These are phyloP conservation scores for Mycena rosella DNA, from an alignment of 768 basidiomycete genomes.

Conservation along the genomic window DNA sequence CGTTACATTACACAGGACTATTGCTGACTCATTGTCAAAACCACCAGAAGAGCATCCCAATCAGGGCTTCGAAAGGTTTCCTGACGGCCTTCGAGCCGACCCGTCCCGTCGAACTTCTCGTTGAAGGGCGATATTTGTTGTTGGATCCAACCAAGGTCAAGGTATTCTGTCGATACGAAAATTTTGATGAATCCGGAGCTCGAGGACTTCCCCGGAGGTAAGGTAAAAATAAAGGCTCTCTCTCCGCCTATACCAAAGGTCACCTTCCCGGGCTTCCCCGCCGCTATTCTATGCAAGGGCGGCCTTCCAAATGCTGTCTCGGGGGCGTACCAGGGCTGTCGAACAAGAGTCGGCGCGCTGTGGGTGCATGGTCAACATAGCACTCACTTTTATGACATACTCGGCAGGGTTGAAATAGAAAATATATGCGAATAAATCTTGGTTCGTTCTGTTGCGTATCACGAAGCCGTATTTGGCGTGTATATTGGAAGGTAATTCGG, in stretches of 20 bases:
- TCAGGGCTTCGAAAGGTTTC: too few relatives aligned
- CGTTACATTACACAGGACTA: too few relatives aligned
- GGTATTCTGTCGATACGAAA: not conserved
- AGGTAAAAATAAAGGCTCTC: not conserved
- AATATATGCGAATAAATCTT: not conserved
- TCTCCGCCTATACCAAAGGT: conserved; percentile 18
- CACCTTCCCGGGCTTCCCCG: too few relatives aligned
- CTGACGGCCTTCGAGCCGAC: too few relatives aligned
- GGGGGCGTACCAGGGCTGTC: conserved; percentile 8
- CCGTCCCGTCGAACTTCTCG: too few relatives aligned
- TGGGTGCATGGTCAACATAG: too few relatives aligned
- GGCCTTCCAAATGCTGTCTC: not conserved
- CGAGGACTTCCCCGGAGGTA: not conserved
- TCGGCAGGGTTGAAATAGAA: not conserved
- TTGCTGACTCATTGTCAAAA: too few relatives aligned
- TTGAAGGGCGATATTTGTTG: conserved; percentile 13
- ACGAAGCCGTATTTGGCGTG: not conserved
- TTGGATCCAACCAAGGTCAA: conserved; percentile 12
- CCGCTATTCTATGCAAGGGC: not conserved
- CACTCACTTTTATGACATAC: not conserved
- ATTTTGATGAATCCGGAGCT: conserved; percentile 3
- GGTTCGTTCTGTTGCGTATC: not conserved
- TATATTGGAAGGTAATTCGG: too few relatives aligned
- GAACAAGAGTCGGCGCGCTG: not conserved
- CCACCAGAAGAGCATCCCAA: too few relatives aligned